Evolutionary conservation across 768 basidiomycete genomes (phyloP), one percentile per base, ranked within the genome.

Genomic region (Suillus brevipes): DNA sequence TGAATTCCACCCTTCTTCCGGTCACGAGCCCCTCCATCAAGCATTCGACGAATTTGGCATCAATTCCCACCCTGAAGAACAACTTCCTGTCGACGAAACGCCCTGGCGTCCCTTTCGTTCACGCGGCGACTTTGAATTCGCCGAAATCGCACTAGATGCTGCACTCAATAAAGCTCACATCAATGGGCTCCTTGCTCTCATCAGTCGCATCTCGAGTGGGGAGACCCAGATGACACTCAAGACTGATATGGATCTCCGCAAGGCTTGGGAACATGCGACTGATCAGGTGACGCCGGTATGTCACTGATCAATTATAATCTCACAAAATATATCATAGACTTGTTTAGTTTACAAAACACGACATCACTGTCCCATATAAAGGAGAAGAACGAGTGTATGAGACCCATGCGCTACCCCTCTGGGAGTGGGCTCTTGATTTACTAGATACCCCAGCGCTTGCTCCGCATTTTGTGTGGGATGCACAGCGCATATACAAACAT

Each of bases 401-500:
- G 5, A 31, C 63, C 12, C 62, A 66, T 23, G 18, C n/a, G 0
- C 14, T 63, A 20, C n/a, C n/a, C n/a, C n/a, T n/a, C n/a, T n/a
- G n/a, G n/a, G n/a, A n/a, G n/a, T n/a, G n/a, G n/a, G 61, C 52
- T 7, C 49, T 68, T 3, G 62, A 63, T 23, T 23, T 60, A 8
- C 25, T 66, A 16, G 20, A n/a, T 1, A 53, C 60, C 34, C 34
- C n/a, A 1, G 4, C 55, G 6, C 58, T 67, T 2, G 25, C 61
- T 3, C 67, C 62, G 0, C 57, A 73, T 7, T 75, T 76, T 60
- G 66, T 68, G 13, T 80, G 78, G 75, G 73, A 78, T 74, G 77
- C 78, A 20, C 42, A 71, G 28, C 57, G 58, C 10, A 52, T 67
- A 1, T 79, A 61, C 66, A 73, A 69, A 25, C 77, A 70, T 61